Evolutionary conservation across 768 basidiomycete genomes (phyloP), one percentile per base, ranked within the genome.

Genomic region (Cubamyces sp.): DNA sequence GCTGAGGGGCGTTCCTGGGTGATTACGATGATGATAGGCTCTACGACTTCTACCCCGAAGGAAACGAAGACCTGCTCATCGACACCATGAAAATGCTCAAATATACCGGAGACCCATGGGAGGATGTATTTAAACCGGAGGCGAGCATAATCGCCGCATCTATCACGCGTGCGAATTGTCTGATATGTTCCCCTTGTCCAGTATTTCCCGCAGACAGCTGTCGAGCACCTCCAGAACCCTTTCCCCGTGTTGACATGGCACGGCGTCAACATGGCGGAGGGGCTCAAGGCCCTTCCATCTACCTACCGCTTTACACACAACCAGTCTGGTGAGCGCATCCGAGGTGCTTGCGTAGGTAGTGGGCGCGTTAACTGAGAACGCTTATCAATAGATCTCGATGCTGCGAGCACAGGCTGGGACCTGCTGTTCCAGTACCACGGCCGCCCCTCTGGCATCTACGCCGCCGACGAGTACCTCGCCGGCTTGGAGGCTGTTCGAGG

Each of bases 221-320:
- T 77, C 23, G 76, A 78, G 53, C 48, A 76, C 51, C 65, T 73
- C 2, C 59, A 54, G n/a, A 84, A 83, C 60, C 82, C 83, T 1
- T 82, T 84, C 71, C 74, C 76, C 39, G 73, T 79, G 26, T 45
- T 66, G 34, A 69, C 82, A 73, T 85, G 82, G 83, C 83, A 84
- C 64, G 83, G 81, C 19, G 83, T 85, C 54, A 85, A 84, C 66
- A 77, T 86, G 76, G 82, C 82, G 4, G 84, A 84, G 68, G 83
- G 82, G 2, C 72, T 84, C 34, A 85, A 86, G 69, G 83, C 83
- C 1, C 70, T 83, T 5, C 82, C 83, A 16, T 76, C 82, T 6
- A 81, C 82, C 0, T 83, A 81, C 60, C 78, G 83, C 21, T 84
- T 84, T 68, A 82, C 82, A 2, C 81, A 83, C 61, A 84, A 85